Evolutionary conservation across 257 asterid species (phyloP).

Genomic region (Verbena officinalis): DNA sequence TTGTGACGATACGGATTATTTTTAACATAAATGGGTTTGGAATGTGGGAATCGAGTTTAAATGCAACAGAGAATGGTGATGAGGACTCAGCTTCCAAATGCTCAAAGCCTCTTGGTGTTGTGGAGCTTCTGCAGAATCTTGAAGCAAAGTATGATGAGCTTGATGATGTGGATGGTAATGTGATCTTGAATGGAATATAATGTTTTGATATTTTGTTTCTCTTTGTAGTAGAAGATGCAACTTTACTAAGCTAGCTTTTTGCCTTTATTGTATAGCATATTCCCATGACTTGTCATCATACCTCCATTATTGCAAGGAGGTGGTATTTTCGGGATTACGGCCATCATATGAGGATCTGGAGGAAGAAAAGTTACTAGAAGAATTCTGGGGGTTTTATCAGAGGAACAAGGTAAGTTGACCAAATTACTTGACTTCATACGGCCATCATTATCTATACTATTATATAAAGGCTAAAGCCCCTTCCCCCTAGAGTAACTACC

Average conservation of each 20-base stretch:
- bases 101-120: conserved; percentile 32
- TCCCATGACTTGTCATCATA: conserved; percentile 55
- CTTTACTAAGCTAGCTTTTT: conserved; percentile 22
- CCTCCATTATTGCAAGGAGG: conserved; percentile 68
- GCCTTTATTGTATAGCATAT: conserved; percentile 51
- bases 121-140: conserved; percentile 54
- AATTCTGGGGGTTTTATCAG: conserved; percentile 60
- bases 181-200: background rate
- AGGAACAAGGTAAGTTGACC: conserved; percentile 46
- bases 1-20: conserved; percentile 62
- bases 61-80: conserved; percentile 24
- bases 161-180: conserved; percentile 56
- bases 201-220: conserved; percentile 1
- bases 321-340: conserved; percentile 61
- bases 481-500: too few relatives aligned
- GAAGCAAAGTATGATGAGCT: conserved; percentile 56
- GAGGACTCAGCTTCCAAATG: conserved; percentile 30
- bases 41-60: conserved; percentile 67
- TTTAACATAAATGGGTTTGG: conserved; percentile 79
- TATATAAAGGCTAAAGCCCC: too few relatives aligned
- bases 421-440: too few relatives aligned
- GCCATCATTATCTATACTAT: too few relatives aligned
- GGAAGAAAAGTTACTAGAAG: conserved; percentile 51
- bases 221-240: conserved; percentile 1
- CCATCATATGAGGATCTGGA: conserved; percentile 53